Percentiles rank a stretch among this genome's conserved stretches.
These are phyloP conservation scores for Orychophragmus violaceus DNA, from an alignment of 345 rosid genomes.

Conservation along the genomic window DNA sequence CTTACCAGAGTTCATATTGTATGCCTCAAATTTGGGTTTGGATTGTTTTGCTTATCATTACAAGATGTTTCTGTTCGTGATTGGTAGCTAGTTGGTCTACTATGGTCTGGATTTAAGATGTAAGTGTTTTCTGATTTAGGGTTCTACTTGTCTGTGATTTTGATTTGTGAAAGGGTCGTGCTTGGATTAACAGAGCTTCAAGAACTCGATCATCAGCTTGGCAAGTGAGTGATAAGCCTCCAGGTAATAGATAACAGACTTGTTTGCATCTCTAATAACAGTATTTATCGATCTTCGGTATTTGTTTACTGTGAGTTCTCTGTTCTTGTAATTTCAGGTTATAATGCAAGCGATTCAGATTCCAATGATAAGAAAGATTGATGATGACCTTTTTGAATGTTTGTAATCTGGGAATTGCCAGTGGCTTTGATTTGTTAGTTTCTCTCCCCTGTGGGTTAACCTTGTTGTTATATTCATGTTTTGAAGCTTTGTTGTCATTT, in stretches of 20 bases:
- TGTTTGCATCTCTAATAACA: not conserved
- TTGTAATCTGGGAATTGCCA: conserved; percentile 4
- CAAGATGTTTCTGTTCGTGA: not conserved
- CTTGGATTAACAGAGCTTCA: conserved; percentile 66
- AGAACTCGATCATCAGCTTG: conserved; percentile 48
- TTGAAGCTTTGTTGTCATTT: too few relatives aligned
- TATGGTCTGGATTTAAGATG: not conserved
- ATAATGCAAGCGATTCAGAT: conserved; percentile 42
- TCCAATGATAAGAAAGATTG: conserved; percentile 42
- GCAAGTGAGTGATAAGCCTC: conserved; percentile 38
- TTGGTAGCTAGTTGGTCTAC: too few relatives aligned
- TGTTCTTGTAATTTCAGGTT: conserved; percentile 23
- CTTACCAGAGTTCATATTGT: too few relatives aligned
- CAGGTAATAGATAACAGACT: conserved; percentile 24
- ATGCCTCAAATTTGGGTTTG: too few relatives aligned
- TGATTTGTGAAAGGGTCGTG: conserved; percentile 39
- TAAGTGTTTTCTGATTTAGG: not conserved
- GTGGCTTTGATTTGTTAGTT: conserved; percentile 20
- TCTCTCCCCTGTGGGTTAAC: not conserved
- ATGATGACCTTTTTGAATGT: not conserved
- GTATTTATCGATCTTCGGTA: not conserved
- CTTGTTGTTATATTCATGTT: conserved; percentile 10
- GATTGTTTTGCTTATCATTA: too few relatives aligned
- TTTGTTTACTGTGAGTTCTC: not conserved
- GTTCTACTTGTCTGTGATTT: not conserved